phyloP scores from a whole-genome alignment of 257 asterid genomes.

The Penstemon eatonii region DNA sequence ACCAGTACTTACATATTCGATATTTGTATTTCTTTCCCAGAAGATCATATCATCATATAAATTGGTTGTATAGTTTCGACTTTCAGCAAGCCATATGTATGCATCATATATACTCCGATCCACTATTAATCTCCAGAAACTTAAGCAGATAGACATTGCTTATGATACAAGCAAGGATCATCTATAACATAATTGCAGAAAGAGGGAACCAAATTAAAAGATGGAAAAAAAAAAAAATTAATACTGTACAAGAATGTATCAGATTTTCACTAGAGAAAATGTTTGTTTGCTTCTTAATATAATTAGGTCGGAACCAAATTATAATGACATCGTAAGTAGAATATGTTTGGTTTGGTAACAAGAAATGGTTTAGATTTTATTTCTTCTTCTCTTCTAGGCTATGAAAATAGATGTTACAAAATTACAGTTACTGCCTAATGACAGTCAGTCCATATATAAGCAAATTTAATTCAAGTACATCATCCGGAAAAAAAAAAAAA shows the following conservation, averaged over 20 bases:
- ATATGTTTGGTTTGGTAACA: background rate
- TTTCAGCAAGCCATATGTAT: no score
- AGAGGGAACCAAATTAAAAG: no score
- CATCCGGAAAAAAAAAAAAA: background rate
- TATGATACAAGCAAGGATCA: no score
- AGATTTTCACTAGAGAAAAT: background rate
- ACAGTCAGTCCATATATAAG: slow-evolving; percentile 4
- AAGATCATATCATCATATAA: no score
- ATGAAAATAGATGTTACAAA: slow-evolving; percentile 31
- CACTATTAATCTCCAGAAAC: no score
- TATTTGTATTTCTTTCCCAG: no score
- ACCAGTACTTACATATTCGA: no score
- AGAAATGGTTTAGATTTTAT: slow-evolving; percentile 31
- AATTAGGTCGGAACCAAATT: background rate
- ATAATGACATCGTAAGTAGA: slow-evolving; percentile 2
- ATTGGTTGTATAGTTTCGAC: no score
- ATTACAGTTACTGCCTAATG: slow-evolving; percentile 34
- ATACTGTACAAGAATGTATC: background rate
- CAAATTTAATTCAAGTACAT: slow-evolving; percentile 19
- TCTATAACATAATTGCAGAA: no score
- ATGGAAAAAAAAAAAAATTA: background rate
- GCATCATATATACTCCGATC: no score
- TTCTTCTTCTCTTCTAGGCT: slow-evolving; percentile 10
- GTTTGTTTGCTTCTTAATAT: no score
- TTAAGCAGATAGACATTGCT: no score